Evolutionary conservation across 345 rosid genomes (phyloP), one percentile per base, ranked within the genome.

Genomic region (Mercurialis annua): DNA sequence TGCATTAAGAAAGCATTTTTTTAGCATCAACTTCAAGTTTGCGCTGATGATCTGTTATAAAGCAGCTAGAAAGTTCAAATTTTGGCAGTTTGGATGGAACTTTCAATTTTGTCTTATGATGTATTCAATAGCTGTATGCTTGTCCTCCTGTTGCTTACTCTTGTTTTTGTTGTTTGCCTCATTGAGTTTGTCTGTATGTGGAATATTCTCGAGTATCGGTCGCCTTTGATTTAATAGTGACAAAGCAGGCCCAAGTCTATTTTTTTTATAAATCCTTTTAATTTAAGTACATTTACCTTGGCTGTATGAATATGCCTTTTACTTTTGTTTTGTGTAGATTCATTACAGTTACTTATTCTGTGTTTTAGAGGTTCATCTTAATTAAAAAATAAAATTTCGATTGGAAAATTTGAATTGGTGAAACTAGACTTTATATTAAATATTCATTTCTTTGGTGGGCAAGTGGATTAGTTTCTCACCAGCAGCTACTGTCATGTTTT

Each of bases 131-230:
- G 66, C 51, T 74, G 73, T 67, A 73, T 78, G 69, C 71, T 56
- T 72, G 64, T 65, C 64, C 79, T 68, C 71, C 71, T 81, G 81
- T 78, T 67, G 65, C 59, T 57, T 74, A 26, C 33, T 64, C 58
- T 33, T 59, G 56, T 17, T 40, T 36, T 64, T 8, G 40, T 38
- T 65, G 7, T 60, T 34, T 43, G 23, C 20, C 31, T 63, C 44
- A 23, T 27, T 42, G 6, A 29, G 17, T 71, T 73, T 81, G 59
- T 68, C 54, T 69, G 3, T 65, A 55, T 49, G 48, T 78, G 69
- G 43, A 60, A 68, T 59, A 30, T 75, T 73, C 57, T 43, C 69
- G 73, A 58, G 47, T 38, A 68, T 40, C 43, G 38, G 59, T 59
- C 70, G 58, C 26, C 21, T 47, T 53, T 69, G 16, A 20, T 24